Base-by-base conservation (phyloP, 192 early-diverging fungal genomes). In the Phlyctochytrium planicorne region DNA sequence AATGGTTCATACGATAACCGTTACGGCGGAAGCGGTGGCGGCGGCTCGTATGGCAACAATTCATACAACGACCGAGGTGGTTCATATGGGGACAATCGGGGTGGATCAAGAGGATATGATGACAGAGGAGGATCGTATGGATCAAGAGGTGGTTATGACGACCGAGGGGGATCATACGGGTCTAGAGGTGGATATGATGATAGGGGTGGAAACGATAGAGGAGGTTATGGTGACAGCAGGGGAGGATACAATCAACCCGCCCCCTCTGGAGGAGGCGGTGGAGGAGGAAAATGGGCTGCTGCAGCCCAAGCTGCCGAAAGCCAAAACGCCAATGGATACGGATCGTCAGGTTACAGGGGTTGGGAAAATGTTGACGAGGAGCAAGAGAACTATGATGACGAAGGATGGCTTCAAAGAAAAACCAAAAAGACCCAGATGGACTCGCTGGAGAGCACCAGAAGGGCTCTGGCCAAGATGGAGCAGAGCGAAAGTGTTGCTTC, bases 381-480 rank as follows among this genome's bases (percentile, higher is more conserved):
- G 52, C 60, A 70, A 1, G 68, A 70, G 30, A 70, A 70, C 61
- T 62, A 70, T 34, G 53, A 84, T 60, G 68, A 79, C 59, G 60
- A 56, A 3, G 78, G 68, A n/a, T 81, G 67, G 66, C 68, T 85
- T 25, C 59, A 76, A 14, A 40, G 69, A 27, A 76, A 76, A 62
- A 84, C 82, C 16, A 66, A 59, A 25, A 62, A 74, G 65, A 69
- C 77, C 14, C 80, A 85, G 71, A 73, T 78, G 55, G 78, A 85
- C 53, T 77, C 75, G 20, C 57, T 75, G 56, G 34, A 75, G 37
- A 74, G 70, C n/a, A 69, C 80, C n/a, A 71, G 83, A 2, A 31
- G 80, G 10, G 83, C 83, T 1, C 59, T 85, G 31, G 50, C 63
- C 17, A 67, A 77, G 32, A 40, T 82, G 56, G 53, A 76, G 33